Evolutionary conservation across 1,284 basidiomycete genomes (phyloP).

Genomic region (Chalciporus sp.): DNA sequence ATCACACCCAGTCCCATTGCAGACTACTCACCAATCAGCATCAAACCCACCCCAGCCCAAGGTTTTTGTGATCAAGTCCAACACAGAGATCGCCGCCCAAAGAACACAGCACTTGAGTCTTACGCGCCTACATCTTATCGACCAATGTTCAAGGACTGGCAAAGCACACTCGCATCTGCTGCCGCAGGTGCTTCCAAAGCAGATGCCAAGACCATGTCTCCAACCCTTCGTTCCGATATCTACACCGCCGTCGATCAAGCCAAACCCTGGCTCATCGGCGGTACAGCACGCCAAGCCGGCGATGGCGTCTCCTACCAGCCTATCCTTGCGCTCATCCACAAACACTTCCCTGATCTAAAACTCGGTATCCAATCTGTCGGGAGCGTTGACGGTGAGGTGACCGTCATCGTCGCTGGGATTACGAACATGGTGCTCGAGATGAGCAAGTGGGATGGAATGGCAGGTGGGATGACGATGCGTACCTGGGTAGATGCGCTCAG

Average conservation of each 20-base stretch:
- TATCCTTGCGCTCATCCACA: conserved; percentile 45
- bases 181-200: conserved; percentile 29
- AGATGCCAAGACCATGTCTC: conserved; percentile 44
- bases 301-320: conserved; percentile 50
- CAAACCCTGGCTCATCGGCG: conserved; percentile 46
- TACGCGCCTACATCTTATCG: not conserved
- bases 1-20: not conserved
- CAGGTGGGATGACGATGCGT: conserved; percentile 53
- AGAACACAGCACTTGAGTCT: not conserved
- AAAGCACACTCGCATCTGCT: conserved; percentile 39
- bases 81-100: not conserved
- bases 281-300: conserved; percentile 43
- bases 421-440: conserved; percentile 55
- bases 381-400: conserved; percentile 44
- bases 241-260: conserved; percentile 46
- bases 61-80: not conserved
- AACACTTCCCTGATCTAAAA: conserved; percentile 46
- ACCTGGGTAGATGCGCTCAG: conserved; percentile 52
- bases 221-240: conserved; percentile 48
- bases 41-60: no score
- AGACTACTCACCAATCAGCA: no score
- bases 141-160: conserved; percentile 48
- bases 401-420: conserved; percentile 49
- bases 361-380: conserved; percentile 47
- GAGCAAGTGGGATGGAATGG: conserved; percentile 55